Conservation (phyloP, 2,329 filamentous ascomycete genomes). For the Bisporella sp. region DNA sequence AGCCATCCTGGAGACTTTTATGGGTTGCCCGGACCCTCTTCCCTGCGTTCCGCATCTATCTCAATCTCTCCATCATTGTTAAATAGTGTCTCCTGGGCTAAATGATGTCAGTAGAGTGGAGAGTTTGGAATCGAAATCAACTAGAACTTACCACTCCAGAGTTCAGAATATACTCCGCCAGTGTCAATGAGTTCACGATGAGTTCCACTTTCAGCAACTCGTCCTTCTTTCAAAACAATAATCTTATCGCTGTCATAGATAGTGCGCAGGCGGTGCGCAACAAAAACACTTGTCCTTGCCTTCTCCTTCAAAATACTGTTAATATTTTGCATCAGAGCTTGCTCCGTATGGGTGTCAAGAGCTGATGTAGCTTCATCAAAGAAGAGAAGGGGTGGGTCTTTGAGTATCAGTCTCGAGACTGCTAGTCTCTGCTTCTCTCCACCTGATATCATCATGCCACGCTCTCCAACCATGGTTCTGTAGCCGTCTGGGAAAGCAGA, state of each 20-base stretch:
- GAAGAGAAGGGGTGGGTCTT: constrained; percentile 84
- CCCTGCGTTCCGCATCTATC: constrained; percentile 6
- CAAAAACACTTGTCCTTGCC: constrained; percentile 83
- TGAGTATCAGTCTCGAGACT: constrained; percentile 74
- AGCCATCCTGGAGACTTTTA: too few relatives aligned
- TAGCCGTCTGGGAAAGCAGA: constrained; percentile 80
- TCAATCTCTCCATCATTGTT: constrained; percentile 35
- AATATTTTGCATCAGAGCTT: constrained; percentile 84
- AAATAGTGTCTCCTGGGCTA: constrained; percentile 58
- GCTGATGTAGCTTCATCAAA: constrained; percentile 94
- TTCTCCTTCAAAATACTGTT: constrained; percentile 89
- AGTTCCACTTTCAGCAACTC: constrained; percentile 82
- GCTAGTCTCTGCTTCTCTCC: constrained; percentile 91
- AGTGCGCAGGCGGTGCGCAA: constrained; percentile 85
- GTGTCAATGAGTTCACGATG: constrained; percentile 76
- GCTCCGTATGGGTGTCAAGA: constrained; percentile 88
- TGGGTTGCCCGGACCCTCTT: too few relatives aligned
- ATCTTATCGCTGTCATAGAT: constrained; percentile 93
- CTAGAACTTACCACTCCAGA: constrained; percentile 72
- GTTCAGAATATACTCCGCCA: constrained; percentile 75
- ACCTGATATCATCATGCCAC: constrained; percentile 93
- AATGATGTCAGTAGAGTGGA: constrained; percentile 8
- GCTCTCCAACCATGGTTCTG: constrained; percentile 83
- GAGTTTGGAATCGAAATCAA: not conserved
- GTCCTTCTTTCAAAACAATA: constrained; percentile 78